Evolutionary conservation across 2,329 filamentous ascomycete species (phyloP), one percentile per base, ranked within the genome.

Genomic region (Ilyonectria sp.): DNA sequence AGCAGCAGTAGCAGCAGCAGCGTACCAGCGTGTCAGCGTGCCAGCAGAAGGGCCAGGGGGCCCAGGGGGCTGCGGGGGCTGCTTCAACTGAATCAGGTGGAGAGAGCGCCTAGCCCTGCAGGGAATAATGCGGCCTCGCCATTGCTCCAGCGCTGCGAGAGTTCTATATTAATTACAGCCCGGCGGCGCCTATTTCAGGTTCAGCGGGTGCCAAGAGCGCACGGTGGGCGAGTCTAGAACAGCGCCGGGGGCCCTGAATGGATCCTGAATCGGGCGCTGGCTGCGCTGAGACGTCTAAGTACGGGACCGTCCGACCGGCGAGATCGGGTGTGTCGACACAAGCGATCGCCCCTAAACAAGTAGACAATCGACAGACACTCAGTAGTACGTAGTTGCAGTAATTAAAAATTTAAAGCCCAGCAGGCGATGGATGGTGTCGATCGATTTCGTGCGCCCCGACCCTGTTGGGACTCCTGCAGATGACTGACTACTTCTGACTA

Each of bases 121-220:
- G 44, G 59, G 60, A 56, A 50, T 60, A 54, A 43, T 17, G 40
- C 40, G 7, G 40, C 4, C 4, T 43, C 40, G 40, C 40, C 40
- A 53, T 54, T 69, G 31, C 58, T 46, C 63, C 46, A 49, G 29
- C 63, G 58, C 61, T 65, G 55, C 50, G 17, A 35, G 29, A 19
- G 56, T 68, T 63, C 70, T 70, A 62, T 59, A 72, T 62, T 67
- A 70, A 63, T 60, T 68, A 56, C 40, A 65, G 44, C 58, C 35
- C 35, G 37, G 31, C 53, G 44, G 44, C 31, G 11, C 23, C 53
- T 17, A 47, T 13, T 54, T 40, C 58, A 23, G 33, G 52, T 43
- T 26, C 31, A 37, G 40, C 15, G 15, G 40, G 59, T 44, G 50
- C 47, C 47, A 52, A 26, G 47, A 26, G 2, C 23, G 29, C 15